Conservation (phyloP, 2,329 filamentous ascomycete genomes). For the Nannizzia gypsea region DNA sequence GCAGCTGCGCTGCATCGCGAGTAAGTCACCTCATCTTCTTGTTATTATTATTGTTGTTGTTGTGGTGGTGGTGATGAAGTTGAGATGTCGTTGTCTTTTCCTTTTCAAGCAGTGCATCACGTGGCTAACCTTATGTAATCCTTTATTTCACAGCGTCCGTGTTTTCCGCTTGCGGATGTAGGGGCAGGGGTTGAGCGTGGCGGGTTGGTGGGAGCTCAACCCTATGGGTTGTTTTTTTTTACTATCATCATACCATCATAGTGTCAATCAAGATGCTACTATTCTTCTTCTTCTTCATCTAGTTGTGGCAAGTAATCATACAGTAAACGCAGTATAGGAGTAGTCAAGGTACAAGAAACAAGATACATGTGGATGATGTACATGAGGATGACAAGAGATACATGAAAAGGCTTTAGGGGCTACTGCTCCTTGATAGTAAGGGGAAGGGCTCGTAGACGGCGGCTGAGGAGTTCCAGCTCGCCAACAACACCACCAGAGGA, state of each 20-base stretch:
- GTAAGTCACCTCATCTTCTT: background rate
- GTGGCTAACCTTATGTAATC: slow-evolving; percentile 6
- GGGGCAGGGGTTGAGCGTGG: background rate
- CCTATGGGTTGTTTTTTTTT: background rate
- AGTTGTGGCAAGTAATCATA: background rate
- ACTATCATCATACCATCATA: background rate
- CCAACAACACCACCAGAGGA: slow-evolving; percentile 71
- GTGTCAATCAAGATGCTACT: background rate
- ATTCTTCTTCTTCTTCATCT: background rate
- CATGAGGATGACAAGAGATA: background rate
- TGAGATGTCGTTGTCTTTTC: background rate
- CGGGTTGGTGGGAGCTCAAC: background rate
- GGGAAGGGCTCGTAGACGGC: slow-evolving; percentile 30
- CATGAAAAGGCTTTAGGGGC: background rate
- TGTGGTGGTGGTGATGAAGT: background rate
- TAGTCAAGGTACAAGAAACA: background rate
- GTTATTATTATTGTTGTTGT: no score
- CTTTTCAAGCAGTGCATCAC: background rate
- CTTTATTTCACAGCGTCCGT: slow-evolving; percentile 2
- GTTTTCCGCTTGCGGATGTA: background rate
- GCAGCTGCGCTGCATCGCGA: background rate
- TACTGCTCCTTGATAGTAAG: background rate
- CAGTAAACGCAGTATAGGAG: background rate
- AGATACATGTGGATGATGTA: background rate
- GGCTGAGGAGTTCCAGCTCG: slow-evolving; percentile 63